Percentiles rank a stretch among this genome's conserved stretches.
These are phyloP conservation scores for Camellia sinensis DNA, from an alignment of 148 eudicot genomes.

Conservation along the genomic window DNA sequence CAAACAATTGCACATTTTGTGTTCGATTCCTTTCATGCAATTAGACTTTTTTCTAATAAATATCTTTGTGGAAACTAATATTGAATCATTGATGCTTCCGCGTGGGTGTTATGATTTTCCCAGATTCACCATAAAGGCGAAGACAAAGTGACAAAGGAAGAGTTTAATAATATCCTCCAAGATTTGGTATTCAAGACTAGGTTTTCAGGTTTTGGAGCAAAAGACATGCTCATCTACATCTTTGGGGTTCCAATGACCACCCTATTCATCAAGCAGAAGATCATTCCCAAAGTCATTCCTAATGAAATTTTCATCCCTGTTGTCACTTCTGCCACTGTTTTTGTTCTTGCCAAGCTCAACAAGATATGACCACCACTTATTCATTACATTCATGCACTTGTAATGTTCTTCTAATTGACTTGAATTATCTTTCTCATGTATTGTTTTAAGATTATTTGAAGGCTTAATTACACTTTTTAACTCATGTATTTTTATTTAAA, in stretches of 20 bases:
- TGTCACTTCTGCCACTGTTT: constrained; percentile 76
- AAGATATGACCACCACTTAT: constrained; percentile 37
- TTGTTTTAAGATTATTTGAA: no score
- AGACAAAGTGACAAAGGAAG: constrained; percentile 53
- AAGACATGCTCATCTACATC: constrained; percentile 63
- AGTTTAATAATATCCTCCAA: constrained; percentile 57
- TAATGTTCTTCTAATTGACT: no score
- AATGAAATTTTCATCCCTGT: constrained; percentile 66
- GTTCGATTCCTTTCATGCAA: neutral
- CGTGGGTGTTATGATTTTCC: neutral
- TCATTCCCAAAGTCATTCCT: constrained; percentile 48
- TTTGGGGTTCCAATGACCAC: constrained; percentile 68
- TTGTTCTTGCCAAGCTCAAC: constrained; percentile 61
- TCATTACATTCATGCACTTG: no score
- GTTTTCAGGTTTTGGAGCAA: constrained; percentile 64
- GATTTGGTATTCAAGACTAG: constrained; percentile 63
- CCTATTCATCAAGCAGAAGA: constrained; percentile 45
- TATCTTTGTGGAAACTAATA: neutral
- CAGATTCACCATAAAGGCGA: constrained; percentile 53
- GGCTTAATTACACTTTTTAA: no score
- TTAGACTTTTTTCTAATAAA: no score
- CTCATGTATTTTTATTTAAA: no score
- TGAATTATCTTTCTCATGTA: no score
- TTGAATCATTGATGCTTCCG: neutral
- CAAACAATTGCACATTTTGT: neutral